Base-by-base conservation (phyloP, 169 alveolate species). In the Eimeria falciformis region DNA sequence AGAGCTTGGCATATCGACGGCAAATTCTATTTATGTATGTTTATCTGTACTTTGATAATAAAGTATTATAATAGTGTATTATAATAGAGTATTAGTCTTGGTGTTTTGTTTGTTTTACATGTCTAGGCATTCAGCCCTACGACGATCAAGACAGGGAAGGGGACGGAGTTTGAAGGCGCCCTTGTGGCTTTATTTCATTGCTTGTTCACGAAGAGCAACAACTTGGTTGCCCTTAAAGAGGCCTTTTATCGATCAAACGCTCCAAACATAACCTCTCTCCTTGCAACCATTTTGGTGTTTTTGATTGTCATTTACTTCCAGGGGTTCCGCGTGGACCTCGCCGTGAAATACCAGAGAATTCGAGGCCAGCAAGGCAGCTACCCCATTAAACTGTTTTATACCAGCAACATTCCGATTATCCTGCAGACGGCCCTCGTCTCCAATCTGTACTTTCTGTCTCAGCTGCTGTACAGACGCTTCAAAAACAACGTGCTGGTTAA, bases 371-470 rank as follows among this genome's bases (percentile, higher is more conserved):
- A 98, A 93, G 99, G 99, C 79, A 96, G 99, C 40, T 99, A 98
- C 96, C 99, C 99, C 62, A 99, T 99, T 94, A 99, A 98, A 96
- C 97, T 99, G 73, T 99, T 99, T 96, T 99, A 99, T 97, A 99
- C 99, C 83, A 98, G 99, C 50, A 99, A 99, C 98, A 99, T 99
- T 91, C 99, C 99, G 14, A 99, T 99, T 91, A 99, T 99, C 85
- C 97, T 99, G 84, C 99, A 98, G 95, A 96, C 98, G 86, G 95
- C 95, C 23, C 97, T 99, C 78, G 99, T 99, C 47, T 99, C 99
- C 33, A 99, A 99, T 95, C 96, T 99, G 88, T 99, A 98, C 96
- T 99, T 99, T 99, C 98, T 99, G 96, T 98, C 99, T 2, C 99
- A 99, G 96, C 96, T 99, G 92, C 97, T 99, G 53, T 99, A 98